Evolutionary conservation across 2,329 filamentous ascomycete genomes (phyloP).

Genomic region (Beauveria varroae): DNA sequence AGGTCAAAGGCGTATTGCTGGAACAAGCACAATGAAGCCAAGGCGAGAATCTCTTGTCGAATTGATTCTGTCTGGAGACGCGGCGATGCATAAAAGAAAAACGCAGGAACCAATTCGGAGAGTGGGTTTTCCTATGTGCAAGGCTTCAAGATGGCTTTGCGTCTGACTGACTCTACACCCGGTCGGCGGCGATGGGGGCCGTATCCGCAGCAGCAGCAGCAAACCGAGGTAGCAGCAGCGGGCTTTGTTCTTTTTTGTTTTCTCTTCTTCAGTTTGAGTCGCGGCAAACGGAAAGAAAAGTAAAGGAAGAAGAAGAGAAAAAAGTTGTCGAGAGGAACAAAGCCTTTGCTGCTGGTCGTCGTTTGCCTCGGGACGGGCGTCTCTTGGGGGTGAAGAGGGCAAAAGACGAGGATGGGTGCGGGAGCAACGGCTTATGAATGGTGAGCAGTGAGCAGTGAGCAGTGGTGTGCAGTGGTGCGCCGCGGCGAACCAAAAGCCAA

Average conservation of each 20-base stretch:
- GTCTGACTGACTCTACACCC: conserved; percentile 7
- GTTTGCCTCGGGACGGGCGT: conserved; percentile 18
- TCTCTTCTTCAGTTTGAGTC: neutral
- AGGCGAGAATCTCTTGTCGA: neutral
- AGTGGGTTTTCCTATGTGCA: neutral
- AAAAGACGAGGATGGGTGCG: conserved; percentile 19
- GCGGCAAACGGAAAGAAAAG: neutral
- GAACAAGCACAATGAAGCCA: neutral
- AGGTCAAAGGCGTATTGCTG: neutral
- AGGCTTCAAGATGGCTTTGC: conserved; percentile 1
- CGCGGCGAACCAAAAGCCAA: too few relatives aligned
- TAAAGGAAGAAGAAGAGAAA: neutral
- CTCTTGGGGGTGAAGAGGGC: conserved; percentile 20
- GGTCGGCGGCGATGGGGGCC: conserved; percentile 4
- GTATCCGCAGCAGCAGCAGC: neutral
- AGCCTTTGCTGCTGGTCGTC: neutral
- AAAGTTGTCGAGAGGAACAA: neutral
- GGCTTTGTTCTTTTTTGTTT: neutral
- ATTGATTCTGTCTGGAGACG: neutral
- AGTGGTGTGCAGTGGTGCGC: conserved; percentile 6
- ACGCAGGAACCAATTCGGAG: conserved; percentile 1
- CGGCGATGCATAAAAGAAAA: neutral
- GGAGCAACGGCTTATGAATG: conserved; percentile 36
- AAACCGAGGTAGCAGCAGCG: neutral
- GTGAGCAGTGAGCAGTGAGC: conserved; percentile 13